Conservation (phyloP, 2,329 filamentous ascomycete genomes). For the Paecilomyces sp. region DNA sequence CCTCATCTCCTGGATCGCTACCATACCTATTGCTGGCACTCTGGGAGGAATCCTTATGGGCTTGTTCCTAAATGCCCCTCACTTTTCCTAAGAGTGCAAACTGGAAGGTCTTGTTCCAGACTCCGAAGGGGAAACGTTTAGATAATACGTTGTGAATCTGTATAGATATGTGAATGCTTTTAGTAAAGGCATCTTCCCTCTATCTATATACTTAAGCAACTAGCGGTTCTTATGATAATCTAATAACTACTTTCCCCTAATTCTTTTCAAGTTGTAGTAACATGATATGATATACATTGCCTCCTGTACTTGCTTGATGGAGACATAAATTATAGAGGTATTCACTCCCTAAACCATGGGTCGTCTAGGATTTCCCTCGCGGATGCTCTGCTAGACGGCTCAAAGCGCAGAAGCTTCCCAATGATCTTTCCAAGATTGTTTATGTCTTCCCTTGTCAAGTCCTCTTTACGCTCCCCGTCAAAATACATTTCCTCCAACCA, state of each 20-base stretch:
- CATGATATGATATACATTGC: too few species aligned
- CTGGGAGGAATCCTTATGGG: slow-evolving; percentile 49
- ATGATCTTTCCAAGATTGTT: slow-evolving; percentile 15
- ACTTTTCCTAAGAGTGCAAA: slow-evolving; percentile 30
- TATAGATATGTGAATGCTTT: too few species aligned
- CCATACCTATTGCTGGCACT: slow-evolving; percentile 56
- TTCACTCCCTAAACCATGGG: slow-evolving; percentile 12
- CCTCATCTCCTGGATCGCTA: slow-evolving; percentile 60
- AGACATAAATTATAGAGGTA: background rate
- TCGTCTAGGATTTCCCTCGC: slow-evolving; percentile 17
- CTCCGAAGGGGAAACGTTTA: too few species aligned
- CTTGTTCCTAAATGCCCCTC: slow-evolving; percentile 52
- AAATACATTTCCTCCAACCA: slow-evolving; percentile 35
- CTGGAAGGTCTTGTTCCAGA: too few species aligned
- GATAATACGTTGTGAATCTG: too few species aligned
- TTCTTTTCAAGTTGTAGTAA: too few species aligned
- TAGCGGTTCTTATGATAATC: too few species aligned
- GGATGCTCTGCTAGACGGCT: slow-evolving; percentile 19
- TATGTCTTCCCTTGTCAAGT: slow-evolving; percentile 18
- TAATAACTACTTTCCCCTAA: too few species aligned
- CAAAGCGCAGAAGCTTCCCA: slow-evolving; percentile 15
- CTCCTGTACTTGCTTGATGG: too few species aligned
- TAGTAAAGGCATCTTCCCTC: too few species aligned
- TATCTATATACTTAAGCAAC: too few species aligned
- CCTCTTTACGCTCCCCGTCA: slow-evolving; percentile 17